These are phyloP conservation scores for Claviceps pazoutovae DNA, from an alignment of 2,329 filamentous ascomycete genomes.

Conservation along the genomic window DNA sequence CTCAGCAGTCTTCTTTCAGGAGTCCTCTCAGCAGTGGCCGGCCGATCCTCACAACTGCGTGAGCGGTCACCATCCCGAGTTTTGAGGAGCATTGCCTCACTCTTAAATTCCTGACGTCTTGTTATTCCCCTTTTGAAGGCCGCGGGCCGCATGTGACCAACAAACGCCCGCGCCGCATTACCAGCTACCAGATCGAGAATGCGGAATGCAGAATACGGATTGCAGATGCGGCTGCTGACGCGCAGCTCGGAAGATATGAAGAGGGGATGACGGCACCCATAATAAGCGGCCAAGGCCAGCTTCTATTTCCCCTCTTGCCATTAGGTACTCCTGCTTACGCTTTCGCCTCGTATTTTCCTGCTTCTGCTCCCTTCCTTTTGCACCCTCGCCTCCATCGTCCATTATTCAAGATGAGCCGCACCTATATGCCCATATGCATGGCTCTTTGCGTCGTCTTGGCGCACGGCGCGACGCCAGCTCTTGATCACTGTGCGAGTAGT, in stretches of 20 bases:
- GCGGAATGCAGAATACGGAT: slow-evolving; percentile 21
- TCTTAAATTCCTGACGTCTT: too few relatives aligned
- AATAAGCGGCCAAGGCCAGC: too few relatives aligned
- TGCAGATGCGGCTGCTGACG: slow-evolving; percentile 21
- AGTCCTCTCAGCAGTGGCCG: too few relatives aligned
- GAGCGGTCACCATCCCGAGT: slow-evolving; percentile 5
- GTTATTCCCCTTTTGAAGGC: too few relatives aligned
- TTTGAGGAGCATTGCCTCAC: too few relatives aligned
- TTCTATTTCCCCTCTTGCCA: too few relatives aligned
- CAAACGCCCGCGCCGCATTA: too few relatives aligned
- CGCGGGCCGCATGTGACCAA: too few relatives aligned
- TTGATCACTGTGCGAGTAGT: slow-evolving; percentile 43
- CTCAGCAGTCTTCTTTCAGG: too few relatives aligned
- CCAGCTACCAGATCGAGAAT: slow-evolving; percentile 18
- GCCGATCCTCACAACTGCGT: slow-evolving; percentile 11
- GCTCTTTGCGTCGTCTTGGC: not conserved
- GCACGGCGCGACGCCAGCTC: slow-evolving; percentile 28
- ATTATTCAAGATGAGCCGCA: not conserved
- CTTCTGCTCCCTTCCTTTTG: not conserved
- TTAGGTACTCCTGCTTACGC: not conserved
- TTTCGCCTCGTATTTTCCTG: not conserved
- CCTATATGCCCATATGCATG: not conserved
- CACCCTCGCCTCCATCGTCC: not conserved
- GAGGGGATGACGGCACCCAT: too few relatives aligned
- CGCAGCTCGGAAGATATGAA: slow-evolving; percentile 15